Evolutionary conservation across 768 basidiomycete genomes (phyloP).

Genomic region (Cystobasidium onofrii): DNA sequence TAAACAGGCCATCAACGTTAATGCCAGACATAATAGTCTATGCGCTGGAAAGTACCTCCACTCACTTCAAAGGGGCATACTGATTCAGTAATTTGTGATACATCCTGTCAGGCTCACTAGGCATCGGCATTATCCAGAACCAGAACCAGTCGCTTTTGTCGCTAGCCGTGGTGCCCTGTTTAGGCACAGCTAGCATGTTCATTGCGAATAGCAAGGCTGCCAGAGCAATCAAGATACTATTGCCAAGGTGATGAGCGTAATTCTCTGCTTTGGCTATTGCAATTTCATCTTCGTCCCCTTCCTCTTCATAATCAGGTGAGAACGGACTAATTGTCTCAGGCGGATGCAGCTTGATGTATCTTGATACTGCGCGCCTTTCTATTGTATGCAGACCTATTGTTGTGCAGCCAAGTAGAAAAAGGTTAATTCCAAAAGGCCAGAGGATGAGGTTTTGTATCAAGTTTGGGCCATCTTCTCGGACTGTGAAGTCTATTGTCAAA

Average conservation of each 20-base stretch:
- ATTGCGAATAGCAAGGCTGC: not conserved
- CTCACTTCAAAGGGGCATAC: constrained; percentile 27
- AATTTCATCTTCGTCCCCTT: not conserved
- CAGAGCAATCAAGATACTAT: not conserved
- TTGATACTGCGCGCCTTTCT: not conserved
- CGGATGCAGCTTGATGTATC: not conserved
- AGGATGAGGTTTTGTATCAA: constrained; percentile 22
- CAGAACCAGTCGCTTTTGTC: constrained; percentile 31
- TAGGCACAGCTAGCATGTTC: constrained; percentile 28
- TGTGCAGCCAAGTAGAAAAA: constrained; percentile 13
- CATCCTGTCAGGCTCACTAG: not conserved
- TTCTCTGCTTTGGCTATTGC: not conserved
- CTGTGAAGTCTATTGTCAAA: constrained; percentile 19
- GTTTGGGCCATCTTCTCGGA: constrained; percentile 27
- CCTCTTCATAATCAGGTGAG: not conserved
- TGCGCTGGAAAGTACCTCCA: not conserved
- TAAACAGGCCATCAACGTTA: not conserved
- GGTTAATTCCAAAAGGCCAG: constrained; percentile 23
- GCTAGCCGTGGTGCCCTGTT: not conserved
- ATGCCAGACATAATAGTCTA: too few species aligned
- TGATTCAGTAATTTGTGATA: constrained; percentile 13
- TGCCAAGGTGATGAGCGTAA: constrained; percentile 12
- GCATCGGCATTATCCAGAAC: constrained; percentile 31
- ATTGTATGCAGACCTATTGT: constrained; percentile 3
- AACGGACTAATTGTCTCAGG: not conserved